Conservation (phyloP, 169 alveolate genomes). For the Plasmodium yoelii region DNA sequence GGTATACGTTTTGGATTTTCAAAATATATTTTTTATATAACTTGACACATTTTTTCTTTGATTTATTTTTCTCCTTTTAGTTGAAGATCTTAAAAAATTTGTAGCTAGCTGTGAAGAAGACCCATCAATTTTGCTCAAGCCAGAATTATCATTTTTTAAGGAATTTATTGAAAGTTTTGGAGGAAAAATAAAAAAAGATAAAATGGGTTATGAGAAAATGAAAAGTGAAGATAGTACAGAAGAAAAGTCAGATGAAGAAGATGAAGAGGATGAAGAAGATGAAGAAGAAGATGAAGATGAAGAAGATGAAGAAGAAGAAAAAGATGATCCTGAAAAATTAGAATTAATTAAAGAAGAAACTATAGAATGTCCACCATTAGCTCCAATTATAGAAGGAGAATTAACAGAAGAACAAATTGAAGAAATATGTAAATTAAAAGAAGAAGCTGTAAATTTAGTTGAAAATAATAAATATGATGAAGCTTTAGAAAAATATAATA, state of each 20-base stretch:
- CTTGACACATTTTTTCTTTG: too few species aligned
- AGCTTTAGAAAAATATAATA: conserved; percentile 78
- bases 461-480: conserved; percentile 74
- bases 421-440: conserved; percentile 79
- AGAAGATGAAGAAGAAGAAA: conserved; percentile 61
- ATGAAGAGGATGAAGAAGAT: conserved; percentile 66
- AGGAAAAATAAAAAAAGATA: conserved; percentile 74
- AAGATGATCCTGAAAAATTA: neutral
- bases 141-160: conserved; percentile 81
- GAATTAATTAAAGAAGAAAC: conserved; percentile 79
- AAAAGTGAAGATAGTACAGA: conserved; percentile 74
- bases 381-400: conserved; percentile 81
- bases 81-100: conserved; percentile 82
- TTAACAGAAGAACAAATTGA: conserved; percentile 80
- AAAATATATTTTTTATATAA: too few species aligned
- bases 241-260: conserved; percentile 51
- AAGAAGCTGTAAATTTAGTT: conserved; percentile 76
- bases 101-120: conserved; percentile 76
- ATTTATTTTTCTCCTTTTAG: conserved; percentile 58
- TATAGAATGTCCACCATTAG: conserved; percentile 80
- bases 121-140: conserved; percentile 80
- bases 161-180: conserved; percentile 79
- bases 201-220: conserved; percentile 25
- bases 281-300: conserved; percentile 76
- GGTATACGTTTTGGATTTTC: too few species aligned